Base-by-base conservation (phyloP, 73 alveolate species). In the Paramecium octaurelia region DNA sequence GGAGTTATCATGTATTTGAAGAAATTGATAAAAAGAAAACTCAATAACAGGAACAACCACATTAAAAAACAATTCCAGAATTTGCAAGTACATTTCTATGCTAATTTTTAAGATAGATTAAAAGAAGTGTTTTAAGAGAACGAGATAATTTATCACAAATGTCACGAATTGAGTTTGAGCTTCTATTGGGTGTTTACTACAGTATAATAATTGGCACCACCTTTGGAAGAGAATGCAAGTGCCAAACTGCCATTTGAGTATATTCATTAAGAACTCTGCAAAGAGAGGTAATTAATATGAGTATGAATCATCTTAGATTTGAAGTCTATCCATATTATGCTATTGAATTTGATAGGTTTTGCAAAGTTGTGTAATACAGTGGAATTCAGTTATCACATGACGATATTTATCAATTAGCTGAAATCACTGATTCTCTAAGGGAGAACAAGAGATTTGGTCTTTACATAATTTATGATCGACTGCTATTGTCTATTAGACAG, bases 111-210 rank as follows among this genome's bases (percentile, higher is more conserved):
- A 75, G 88, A 5, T 36, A 29, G 35, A 21, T 38, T 80, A 23
- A 42, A 80, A 80, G 20, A 80, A 23, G 11, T 40, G 16, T 80
- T 80, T 80, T 4, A 2, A 11, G 1, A 40, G 12, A 42, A 80
- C 46, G 91, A 80, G 4, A 12, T 31, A 4, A 8, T 80, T n/a
- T 44, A 31, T 14, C 91, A 80, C 46, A 80, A 80, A 80, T 80
- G 91, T 18, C 91, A 80, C 44, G 91, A 80, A 48, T 23, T 80
- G 44, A 80, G 91, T 48, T 40, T 80, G 10, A 80, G 48, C 20
- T 89, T 89, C 46, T 70, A 43, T 42, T 89, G 94, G 94, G 83
- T 89, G 21, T 70, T 89, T 64, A 70, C 92, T n/a, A 70, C 94
- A 1, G 69, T 89, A 20, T 35, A 40, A 73, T 89, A 89, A 89